A percentile compares a stretch with the other conserved stretches of the same genome.
Evolutionary conservation across 177 flowering plant genomes (phyloP).

Genomic region (Vitis hybrid): DNA sequence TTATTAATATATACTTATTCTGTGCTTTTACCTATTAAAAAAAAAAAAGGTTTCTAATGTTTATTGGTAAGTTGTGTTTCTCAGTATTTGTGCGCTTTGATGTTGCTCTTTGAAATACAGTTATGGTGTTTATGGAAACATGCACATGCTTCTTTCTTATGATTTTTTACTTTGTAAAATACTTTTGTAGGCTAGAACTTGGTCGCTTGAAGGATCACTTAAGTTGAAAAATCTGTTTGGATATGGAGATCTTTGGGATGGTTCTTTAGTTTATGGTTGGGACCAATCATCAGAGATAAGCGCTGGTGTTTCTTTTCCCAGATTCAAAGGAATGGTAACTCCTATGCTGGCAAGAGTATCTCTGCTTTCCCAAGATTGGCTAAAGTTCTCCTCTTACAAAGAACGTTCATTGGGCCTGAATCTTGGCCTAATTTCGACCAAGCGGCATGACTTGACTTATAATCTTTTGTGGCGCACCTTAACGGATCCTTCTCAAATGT

Average conservation of each 20-base stretch:
- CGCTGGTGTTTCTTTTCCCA: slow-evolving; percentile 72
- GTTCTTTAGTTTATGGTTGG: slow-evolving; percentile 76
- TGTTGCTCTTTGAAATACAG: neutral
- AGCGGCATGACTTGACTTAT: slow-evolving; percentile 71
- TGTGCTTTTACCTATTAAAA: too few species aligned
- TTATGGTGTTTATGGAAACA: neutral
- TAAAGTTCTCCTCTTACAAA: slow-evolving; percentile 83
- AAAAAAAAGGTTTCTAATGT: too few species aligned
- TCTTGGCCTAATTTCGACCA: slow-evolving; percentile 69
- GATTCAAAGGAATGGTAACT: slow-evolving; percentile 49
- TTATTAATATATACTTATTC: too few species aligned
- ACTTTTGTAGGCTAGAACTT: slow-evolving; percentile 75
- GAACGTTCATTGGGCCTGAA: slow-evolving; percentile 73
- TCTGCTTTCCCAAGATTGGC: slow-evolving; percentile 84
- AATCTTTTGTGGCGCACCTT: slow-evolving; percentile 86
- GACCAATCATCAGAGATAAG: slow-evolving; percentile 79
- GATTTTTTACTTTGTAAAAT: slow-evolving; percentile 15
- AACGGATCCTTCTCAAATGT: slow-evolving; percentile 82
- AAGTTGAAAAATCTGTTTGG: slow-evolving; percentile 84
- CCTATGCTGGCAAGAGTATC: slow-evolving; percentile 68
- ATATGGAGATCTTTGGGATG: slow-evolving; percentile 92
- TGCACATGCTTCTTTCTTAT: neutral
- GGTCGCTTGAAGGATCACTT: slow-evolving; percentile 78
- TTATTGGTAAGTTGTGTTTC: too few species aligned
- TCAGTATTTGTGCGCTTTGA: neutral